Conservation (phyloP, 805 yeast genomes). For the Lachancea sp. region DNA sequence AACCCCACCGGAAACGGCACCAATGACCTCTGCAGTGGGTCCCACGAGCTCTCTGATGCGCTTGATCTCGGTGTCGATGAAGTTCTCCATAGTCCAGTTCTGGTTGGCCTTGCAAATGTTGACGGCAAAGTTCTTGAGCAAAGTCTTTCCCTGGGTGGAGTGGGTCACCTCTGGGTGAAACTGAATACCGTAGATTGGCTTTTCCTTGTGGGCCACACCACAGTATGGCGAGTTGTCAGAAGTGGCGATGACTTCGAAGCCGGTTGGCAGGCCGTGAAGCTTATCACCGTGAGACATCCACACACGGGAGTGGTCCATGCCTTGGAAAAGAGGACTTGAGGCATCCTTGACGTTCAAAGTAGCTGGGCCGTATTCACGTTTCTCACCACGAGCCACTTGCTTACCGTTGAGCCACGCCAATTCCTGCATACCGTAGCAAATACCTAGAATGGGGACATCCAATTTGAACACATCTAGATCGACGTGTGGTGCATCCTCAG, state of each 20-base stretch:
- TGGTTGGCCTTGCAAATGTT: constrained; percentile 78
- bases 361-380: constrained; percentile 98
- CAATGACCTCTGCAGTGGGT: constrained; percentile 96
- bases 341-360: constrained; percentile 68
- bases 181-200: constrained; percentile 87
- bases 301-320: constrained; percentile 88
- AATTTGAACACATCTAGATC: constrained; percentile 89
- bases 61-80: constrained; percentile 91
- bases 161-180: constrained; percentile 99
- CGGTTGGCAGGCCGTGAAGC: constrained; percentile 81
- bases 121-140: constrained; percentile 89
- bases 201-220: constrained; percentile 72
- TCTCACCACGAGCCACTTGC: constrained; percentile 87
- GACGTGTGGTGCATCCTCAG: constrained; percentile 93
- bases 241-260: constrained; percentile 82
- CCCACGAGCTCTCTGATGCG: constrained; percentile 90
- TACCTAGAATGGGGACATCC: constrained; percentile 91
- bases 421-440: constrained; percentile 99
- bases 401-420: constrained; percentile 96
- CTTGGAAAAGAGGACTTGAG: constrained; percentile 68
- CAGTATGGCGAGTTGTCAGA: constrained; percentile 94
- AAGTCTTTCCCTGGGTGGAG: constrained; percentile 80
- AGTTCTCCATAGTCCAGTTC: constrained; percentile 98
- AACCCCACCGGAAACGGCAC: constrained; percentile 99
- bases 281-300: constrained; percentile 99